A percentile compares a stretch with the other conserved stretches of the same genome.
phyloP scores from a whole-genome alignment of 2,329 filamentous ascomycete genomes.

The Colletotrichum sp. region DNA sequence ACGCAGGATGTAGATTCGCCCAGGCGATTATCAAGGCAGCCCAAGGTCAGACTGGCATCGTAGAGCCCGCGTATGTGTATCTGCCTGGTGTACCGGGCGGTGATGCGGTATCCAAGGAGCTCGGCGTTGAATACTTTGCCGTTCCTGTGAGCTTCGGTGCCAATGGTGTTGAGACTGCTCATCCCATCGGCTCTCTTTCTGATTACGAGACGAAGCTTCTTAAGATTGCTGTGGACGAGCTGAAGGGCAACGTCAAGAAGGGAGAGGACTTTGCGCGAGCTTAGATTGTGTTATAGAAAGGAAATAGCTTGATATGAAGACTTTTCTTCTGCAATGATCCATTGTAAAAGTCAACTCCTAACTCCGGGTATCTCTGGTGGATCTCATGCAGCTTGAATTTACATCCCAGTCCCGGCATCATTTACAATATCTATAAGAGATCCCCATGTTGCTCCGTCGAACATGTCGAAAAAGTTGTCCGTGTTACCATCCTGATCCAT shows the following conservation, averaged over 20 bases:
- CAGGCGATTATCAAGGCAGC: constrained; percentile 76
- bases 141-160: background rate
- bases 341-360: background rate
- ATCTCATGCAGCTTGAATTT: background rate
- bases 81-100: constrained; percentile 74
- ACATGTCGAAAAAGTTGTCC: constrained; percentile 6
- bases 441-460: constrained; percentile 17
- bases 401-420: background rate
- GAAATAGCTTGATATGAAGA: background rate
- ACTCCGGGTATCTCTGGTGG: background rate
- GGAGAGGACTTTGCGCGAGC: background rate
- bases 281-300: background rate
- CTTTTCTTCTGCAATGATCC: background rate
- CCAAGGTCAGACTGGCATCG: constrained; percentile 73
- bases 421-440: constrained; percentile 10
- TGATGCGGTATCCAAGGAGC: constrained; percentile 61
- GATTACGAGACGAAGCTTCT: background rate
- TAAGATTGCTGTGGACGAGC: background rate
- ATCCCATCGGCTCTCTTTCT: background rate
- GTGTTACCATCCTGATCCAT: background rate
- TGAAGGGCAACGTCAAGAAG: background rate
- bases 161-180: background rate
- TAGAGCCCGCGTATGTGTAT: constrained; percentile 65
- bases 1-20: constrained; percentile 38
- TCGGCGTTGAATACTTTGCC: constrained; percentile 64